A percentile compares a stretch with the other conserved stretches of the same genome.
Evolutionary conservation across 768 basidiomycete species (phyloP).

Genomic region (Agaricus sinodeliciosus): DNA sequence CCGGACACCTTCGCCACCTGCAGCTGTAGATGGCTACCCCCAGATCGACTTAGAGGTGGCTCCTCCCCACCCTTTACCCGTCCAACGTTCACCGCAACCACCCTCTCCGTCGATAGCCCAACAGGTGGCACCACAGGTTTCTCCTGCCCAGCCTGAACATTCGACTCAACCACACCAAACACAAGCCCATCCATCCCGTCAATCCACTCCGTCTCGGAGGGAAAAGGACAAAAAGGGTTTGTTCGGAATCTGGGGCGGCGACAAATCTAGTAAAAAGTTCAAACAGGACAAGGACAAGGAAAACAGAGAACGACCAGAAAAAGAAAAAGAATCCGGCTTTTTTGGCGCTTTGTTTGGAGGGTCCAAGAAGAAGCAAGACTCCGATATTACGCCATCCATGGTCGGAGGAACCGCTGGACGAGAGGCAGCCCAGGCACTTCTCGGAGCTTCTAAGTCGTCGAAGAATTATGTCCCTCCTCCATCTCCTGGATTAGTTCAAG

Average conservation of each 20-base stretch:
- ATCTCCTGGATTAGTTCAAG: conserved; percentile 47
- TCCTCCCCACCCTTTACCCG: conserved; percentile 16
- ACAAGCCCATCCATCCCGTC: conserved; percentile 10
- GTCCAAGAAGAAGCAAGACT: conserved; percentile 77
- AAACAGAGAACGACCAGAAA: conserved; percentile 36
- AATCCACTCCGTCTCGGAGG: conserved; percentile 42
- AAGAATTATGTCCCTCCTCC: conserved; percentile 57
- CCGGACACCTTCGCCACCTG: conserved; percentile 55
- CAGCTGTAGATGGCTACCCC: conserved; percentile 21
- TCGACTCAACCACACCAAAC: neutral
- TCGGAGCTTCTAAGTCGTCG: conserved; percentile 78
- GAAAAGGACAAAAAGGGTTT: conserved; percentile 71
- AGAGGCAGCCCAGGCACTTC: conserved; percentile 80
- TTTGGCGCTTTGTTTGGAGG: conserved; percentile 88
- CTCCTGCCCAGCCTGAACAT: conserved; percentile 17
- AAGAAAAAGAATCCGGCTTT: conserved; percentile 77
- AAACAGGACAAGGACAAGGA: conserved; percentile 34
- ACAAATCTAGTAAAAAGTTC: conserved; percentile 56
- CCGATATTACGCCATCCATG: conserved; percentile 27
- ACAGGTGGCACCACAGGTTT: conserved; percentile 17
- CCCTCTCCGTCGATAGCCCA: conserved; percentile 19
- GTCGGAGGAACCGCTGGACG: conserved; percentile 53
- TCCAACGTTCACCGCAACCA: conserved; percentile 12
- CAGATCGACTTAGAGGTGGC: conserved; percentile 18
- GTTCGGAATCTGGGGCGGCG: conserved; percentile 60